Evolutionary conservation across 2,329 filamentous ascomycete genomes (phyloP), one percentile per base, ranked within the genome.

Genomic region (Polychaeton citri): DNA sequence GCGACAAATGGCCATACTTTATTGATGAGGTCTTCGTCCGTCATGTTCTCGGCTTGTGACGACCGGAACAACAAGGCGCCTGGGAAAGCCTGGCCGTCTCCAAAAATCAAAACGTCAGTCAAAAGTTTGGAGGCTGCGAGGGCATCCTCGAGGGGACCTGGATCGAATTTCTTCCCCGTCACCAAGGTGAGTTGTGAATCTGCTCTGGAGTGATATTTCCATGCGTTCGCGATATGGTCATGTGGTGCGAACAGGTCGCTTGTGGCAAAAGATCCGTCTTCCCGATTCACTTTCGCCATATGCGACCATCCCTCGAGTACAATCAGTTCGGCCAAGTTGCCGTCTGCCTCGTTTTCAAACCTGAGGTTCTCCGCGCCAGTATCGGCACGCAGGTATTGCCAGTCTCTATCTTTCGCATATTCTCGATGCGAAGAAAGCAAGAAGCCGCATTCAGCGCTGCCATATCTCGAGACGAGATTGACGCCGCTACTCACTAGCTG

Each of bases 111-210:
- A 0, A 68, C 69, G 38, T 79, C 74, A 2, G 59, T 50, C 1
- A 79, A 44, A 1, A 66, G 19, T 2, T 52, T 43, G 8, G 51
- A 50, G 0, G 63, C 65, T 1, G 64, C 59, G 4, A 80, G 64
- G 0, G 61, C 62, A 2, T 64, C 68, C 50, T 81, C 77, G 3
- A 80, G 51, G 0, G 71, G 69, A 2, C 69, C 67, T 1, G 76
- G 76, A 44, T 80, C 74, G 40, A 81, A 79, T 44, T 81, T 81
- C 59, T 80, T 79, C 2, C 77, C 76, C 5, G 75, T 81, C 7
- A 72, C 59, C 3, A 81, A 61, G 0, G 71, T 72, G 21, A 81
- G 64, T 35, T 74, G 74, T 3, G 71, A 66, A 44, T 81, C 78
- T 1, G 68, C 66, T 26, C 77, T 61, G 1, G 70, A 73, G 36